Base-by-base conservation (phyloP, 2,329 filamentous ascomycete species). In the Colletotrichum viniferum region DNA sequence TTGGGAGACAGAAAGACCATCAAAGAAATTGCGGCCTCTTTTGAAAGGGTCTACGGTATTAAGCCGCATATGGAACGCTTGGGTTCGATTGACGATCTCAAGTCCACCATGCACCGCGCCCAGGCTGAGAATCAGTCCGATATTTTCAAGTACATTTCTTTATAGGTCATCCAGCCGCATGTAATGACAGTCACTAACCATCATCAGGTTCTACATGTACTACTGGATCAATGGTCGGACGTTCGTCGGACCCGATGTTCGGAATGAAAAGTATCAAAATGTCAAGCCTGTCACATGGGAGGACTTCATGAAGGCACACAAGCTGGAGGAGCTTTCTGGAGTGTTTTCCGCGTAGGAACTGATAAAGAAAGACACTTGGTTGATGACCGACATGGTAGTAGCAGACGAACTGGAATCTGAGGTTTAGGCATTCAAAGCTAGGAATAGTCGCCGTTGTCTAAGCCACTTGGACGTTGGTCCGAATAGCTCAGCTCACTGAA, bases 401-500 rank as follows among this genome's bases (percentile, higher is more conserved):
- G 34, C 36, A 38, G 36, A 38, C 36, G 36, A 9, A 38, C 4
- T 38, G 34, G 7, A 0, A 9, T 9, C 16, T 9, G 9, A 1
- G 4, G 16, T 2, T 43, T 43, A 10, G 4, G 36, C 4, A 5
- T 18, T 43, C 36, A 43, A 43, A 5, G 36, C 36, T 43, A 43
- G 4, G 36, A 43, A 18, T 43, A 43, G 7, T 43, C 43, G 21
- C n/a, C n/a, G 4, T 21, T 52, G 7, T 21, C 43, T 0, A 52
- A 6, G 0, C 1, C 21, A 4, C 0, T n/a, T 48, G 43, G 5
- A 12, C 21, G 1, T 43, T 18, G 9, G 18, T 43, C 5, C 0
- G 18, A 5, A n/a, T 2, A 10, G 38, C 38, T 43, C 9, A 43
- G 38, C 18, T 14, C 18, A n/a, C 1, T 5, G 18, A 43, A 14